Conservation (phyloP, 306 rosid genomes). For the Notholithocarpus densiflorus region DNA sequence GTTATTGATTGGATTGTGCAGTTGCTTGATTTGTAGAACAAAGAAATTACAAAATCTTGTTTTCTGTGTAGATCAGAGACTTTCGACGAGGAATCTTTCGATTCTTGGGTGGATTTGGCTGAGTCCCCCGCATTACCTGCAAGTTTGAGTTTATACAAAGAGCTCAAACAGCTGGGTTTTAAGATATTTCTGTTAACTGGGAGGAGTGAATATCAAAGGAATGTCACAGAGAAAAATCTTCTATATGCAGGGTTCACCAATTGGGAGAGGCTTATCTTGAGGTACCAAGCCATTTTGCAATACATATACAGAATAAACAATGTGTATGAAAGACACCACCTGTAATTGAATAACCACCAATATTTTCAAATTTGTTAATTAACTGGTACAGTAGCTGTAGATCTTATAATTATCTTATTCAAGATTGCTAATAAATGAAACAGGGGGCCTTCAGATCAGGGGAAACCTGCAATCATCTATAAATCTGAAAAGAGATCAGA, state of each 20-base stretch:
- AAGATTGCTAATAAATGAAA: constrained; percentile 14
- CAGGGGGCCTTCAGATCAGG: constrained; percentile 69
- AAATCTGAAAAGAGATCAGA: constrained; percentile 83
- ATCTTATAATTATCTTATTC: not conserved
- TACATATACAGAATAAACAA: too few relatives aligned
- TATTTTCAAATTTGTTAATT: not conserved
- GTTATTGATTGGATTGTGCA: not conserved
- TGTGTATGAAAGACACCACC: too few relatives aligned
- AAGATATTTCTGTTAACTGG: constrained; percentile 70
- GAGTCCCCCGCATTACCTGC: constrained; percentile 67
- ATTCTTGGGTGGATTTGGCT: constrained; percentile 66
- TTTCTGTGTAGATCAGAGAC: constrained; percentile 42
- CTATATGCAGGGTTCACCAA: constrained; percentile 42
- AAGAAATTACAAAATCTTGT: not conserved
- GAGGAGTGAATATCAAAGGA: constrained; percentile 66
- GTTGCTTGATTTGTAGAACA: not conserved
- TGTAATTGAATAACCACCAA: too few relatives aligned
- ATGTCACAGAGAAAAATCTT: constrained; percentile 58
- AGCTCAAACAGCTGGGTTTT: constrained; percentile 52
- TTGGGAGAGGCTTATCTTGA: constrained; percentile 80
- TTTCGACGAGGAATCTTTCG: constrained; percentile 50
- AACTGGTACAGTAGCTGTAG: not conserved
- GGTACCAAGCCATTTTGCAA: constrained; percentile 36
- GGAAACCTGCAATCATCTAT: constrained; percentile 54
- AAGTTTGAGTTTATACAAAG: constrained; percentile 55